Evolutionary conservation across 345 rosid species (phyloP), one percentile per base, ranked within the genome.

Genomic region (Nephelium lappaceum): DNA sequence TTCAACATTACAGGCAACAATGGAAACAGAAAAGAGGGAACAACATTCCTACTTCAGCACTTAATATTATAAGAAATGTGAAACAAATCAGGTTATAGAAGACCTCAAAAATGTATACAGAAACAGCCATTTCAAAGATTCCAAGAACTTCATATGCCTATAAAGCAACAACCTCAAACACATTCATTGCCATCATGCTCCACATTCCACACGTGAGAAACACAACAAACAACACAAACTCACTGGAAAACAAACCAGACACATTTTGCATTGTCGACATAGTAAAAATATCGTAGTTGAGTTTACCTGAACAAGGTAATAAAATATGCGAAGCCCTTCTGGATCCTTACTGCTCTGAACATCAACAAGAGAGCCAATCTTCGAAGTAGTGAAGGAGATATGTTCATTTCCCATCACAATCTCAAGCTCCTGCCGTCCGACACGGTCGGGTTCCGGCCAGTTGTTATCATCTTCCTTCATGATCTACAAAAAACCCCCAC

Each of bases 391-490:
- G 83, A 96, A 96, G 69, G 95, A 96, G 74, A 96, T 96, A 72
- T 96, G 99, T 83, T 96, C 98, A 77, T 96, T 93, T 24, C 98
- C 98, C 98, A 96, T 91, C 58, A 96, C 98, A 77, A 96, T 93
- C 90, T 96, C 99, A 67, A 96, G 94, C 89, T 96, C 99, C 82
- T 96, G 99, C 79, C 92, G 78, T 21, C 99, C 99, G 62, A 96
- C 91, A 61, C 98, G 93, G 81, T 96, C 98, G 60, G 99, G 99
- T 78, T 94, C 98, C 6, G 99, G 99, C 99, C 99, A 96, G 77
- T 92, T 94, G 76, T 83, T 88, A 84, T 96, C 99, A 83, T 96
- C 98, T 92, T 96, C 99, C 93, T 93, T 94, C 98, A 96, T 88
- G 27, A 96, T 94, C 99, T 96, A 77, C n/a, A 38, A 7, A 51